Conservation (phyloP, 148 eudicot genomes). For the Beta vulgaris region DNA sequence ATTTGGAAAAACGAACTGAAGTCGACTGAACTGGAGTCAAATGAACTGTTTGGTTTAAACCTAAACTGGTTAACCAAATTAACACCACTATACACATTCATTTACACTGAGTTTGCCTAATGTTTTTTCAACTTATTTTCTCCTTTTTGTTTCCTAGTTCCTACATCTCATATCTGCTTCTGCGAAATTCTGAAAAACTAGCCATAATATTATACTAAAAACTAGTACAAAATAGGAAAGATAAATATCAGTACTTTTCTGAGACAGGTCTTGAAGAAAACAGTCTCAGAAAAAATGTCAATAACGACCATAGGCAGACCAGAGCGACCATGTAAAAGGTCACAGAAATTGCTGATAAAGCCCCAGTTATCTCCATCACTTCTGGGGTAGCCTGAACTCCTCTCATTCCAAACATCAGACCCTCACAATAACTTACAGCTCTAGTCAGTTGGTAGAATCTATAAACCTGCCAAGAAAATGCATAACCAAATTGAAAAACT, state of each 20-base stretch:
- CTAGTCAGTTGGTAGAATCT: slow-evolving; percentile 71
- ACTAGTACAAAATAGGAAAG: slow-evolving; percentile 13
- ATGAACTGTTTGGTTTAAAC: too few relatives aligned
- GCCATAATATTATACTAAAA: too few relatives aligned
- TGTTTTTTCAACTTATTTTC: too few relatives aligned
- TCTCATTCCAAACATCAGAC: slow-evolving; percentile 50
- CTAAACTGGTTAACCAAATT: too few relatives aligned
- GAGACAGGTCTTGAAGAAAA: slow-evolving; percentile 78
- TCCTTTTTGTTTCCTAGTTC: too few relatives aligned
- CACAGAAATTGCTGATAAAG: slow-evolving; percentile 53
- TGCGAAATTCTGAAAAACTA: too few relatives aligned
- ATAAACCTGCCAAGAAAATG: slow-evolving; percentile 49
- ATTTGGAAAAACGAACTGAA: too few relatives aligned
- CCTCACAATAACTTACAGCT: slow-evolving; percentile 61
- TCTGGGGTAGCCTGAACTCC: slow-evolving; percentile 40
- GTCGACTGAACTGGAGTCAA: too few relatives aligned
- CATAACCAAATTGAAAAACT: not conserved
- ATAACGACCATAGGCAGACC: slow-evolving; percentile 78
- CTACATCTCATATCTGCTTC: too few relatives aligned
- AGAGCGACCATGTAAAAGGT: slow-evolving; percentile 63
- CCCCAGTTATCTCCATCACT: slow-evolving; percentile 45
- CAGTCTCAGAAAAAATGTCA: slow-evolving; percentile 76
- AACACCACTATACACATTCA: too few relatives aligned
- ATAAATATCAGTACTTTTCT: slow-evolving; percentile 54
- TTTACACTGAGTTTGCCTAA: too few relatives aligned